A percentile compares a stretch with the other conserved stretches of the same genome.
These are phyloP conservation scores for Cladosporium sp. DNA, from an alignment of 2,329 filamentous ascomycete species.

Conservation along the genomic window DNA sequence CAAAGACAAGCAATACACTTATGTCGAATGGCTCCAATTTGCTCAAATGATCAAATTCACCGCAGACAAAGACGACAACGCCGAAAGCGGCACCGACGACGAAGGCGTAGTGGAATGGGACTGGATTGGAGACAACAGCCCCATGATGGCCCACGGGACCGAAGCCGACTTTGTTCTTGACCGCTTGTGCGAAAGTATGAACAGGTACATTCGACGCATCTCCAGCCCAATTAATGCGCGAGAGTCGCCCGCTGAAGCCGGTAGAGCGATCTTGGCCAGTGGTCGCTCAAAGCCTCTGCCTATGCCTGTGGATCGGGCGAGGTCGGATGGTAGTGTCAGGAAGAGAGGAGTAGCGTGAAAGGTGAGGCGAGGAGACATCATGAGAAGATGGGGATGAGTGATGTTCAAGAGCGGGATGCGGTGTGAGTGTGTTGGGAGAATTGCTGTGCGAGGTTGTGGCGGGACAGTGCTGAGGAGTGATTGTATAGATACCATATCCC, in stretches of 20 bases:
- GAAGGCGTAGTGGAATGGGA: slow-evolving; percentile 64
- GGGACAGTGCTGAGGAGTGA: too few relatives aligned
- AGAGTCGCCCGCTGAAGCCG: neutral
- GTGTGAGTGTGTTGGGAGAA: neutral
- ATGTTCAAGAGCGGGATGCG: neutral
- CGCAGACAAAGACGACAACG: slow-evolving; percentile 19
- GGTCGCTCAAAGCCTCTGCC: slow-evolving; percentile 1
- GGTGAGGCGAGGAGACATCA: neutral
- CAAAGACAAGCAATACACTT: slow-evolving; percentile 64
- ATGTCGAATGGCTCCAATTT: slow-evolving; percentile 84
- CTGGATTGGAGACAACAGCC: slow-evolving; percentile 67
- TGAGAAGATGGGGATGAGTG: neutral
- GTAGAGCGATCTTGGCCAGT: neutral
- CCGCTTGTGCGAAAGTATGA: slow-evolving; percentile 61
- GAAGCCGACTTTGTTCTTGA: slow-evolving; percentile 67
- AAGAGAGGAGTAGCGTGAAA: neutral
- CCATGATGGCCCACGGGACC: slow-evolving; percentile 58
- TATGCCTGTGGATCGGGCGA: neutral
- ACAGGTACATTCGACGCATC: slow-evolving; percentile 38
- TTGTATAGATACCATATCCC: too few relatives aligned
- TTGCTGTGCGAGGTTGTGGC: too few relatives aligned
- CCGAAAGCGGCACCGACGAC: slow-evolving; percentile 35
- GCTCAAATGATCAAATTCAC: slow-evolving; percentile 66
- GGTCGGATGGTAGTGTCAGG: neutral
- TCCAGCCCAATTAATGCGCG: neutral